Evolutionary conservation across 1,284 basidiomycete genomes (phyloP), one percentile per base, ranked within the genome.

Genomic region (Laetiporus sulphureus): DNA sequence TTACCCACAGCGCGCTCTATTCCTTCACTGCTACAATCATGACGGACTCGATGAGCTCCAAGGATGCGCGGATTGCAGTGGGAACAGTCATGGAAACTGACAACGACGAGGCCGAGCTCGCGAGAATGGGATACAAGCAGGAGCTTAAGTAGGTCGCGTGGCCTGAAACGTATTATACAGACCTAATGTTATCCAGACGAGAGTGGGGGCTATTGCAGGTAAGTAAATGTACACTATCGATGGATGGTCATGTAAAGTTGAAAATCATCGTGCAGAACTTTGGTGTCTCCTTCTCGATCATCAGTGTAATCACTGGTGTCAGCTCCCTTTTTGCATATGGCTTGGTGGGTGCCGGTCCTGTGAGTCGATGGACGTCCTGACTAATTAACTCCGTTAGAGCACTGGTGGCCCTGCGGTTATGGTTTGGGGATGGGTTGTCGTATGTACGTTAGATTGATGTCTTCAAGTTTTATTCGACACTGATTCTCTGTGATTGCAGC

Each of bases 251-350:
- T 46, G 27, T 7, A 10, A 24, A 5, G 23, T 32, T n/a, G n/a
- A n/a, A n/a, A n/a, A n/a, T n/a, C n/a, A n/a, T n/a, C 33, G 38
- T 42, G 24, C 42, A 83, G 79, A 84, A 83, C 58, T 86, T 87
- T 52, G 83, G 83, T 18, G 74, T 83, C 15, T 83, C 80, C 1
- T 87, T 87, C 61, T 81, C 78, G 11, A 82, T 87, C 59, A 85
- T 87, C 44, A 80, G 77, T 33, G 71, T 83, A 32, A 81, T 83
- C 38, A 84, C 79, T 15, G 81, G 81, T 3, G 69, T 82, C 20
- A 72, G 80, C 0, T 80, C 80, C 0, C 65, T 83, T 16, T 84
- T 84, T 51, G 54, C 75, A 21, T 83, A 75, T 62, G 81, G 80
- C 19, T 52, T 83, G 58, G 80, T 82, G 52, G 52, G 78, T 65